A percentile compares a stretch with the other conserved stretches of the same genome.
These are phyloP conservation scores for Saturnispora halmiae DNA, from an alignment of 805 yeast species.

Conservation along the genomic window DNA sequence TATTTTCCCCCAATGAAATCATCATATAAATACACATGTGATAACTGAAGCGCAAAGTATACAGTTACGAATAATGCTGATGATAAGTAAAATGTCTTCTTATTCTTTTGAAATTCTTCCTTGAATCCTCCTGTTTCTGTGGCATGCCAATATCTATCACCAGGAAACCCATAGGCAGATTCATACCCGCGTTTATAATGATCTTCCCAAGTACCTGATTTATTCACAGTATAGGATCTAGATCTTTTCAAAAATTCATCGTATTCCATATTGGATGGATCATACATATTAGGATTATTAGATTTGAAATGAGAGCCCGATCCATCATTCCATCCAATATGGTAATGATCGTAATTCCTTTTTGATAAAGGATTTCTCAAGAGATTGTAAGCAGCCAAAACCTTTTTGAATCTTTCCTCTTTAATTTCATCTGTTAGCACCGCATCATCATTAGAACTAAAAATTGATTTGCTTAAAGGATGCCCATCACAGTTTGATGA, in stretches of 20 bases:
- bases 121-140: conserved; percentile 20
- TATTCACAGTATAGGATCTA: conserved; percentile 11
- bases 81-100: conserved; percentile 22
- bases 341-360: conserved; percentile 37
- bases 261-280: conserved; percentile 15
- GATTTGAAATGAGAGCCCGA: conserved; percentile 13
- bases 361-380: conserved; percentile 38
- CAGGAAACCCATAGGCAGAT: conserved; percentile 22
- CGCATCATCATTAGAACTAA: background rate
- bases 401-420: conserved; percentile 43
- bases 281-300: conserved; percentile 17
- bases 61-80: conserved; percentile 22
- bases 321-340: conserved; percentile 37
- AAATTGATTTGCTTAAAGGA: conserved; percentile 9
- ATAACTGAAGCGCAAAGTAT: conserved; percentile 25
- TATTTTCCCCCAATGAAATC: conserved; percentile 26
- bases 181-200: conserved; percentile 16
- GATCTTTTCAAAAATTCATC: conserved; percentile 8
- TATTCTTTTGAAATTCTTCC: conserved; percentile 24
- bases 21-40: conserved; percentile 24
- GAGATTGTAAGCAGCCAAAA: conserved; percentile 52
- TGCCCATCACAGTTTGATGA: conserved; percentile 21
- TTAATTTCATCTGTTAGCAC: conserved; percentile 19
- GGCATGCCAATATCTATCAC: conserved; percentile 23
- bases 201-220: conserved; percentile 28